A percentile compares a stretch with the other conserved stretches of the same genome.
Conservation (phyloP, 2,329 filamentous ascomycete species). For the Penicillium aurantiogriseum region DNA sequence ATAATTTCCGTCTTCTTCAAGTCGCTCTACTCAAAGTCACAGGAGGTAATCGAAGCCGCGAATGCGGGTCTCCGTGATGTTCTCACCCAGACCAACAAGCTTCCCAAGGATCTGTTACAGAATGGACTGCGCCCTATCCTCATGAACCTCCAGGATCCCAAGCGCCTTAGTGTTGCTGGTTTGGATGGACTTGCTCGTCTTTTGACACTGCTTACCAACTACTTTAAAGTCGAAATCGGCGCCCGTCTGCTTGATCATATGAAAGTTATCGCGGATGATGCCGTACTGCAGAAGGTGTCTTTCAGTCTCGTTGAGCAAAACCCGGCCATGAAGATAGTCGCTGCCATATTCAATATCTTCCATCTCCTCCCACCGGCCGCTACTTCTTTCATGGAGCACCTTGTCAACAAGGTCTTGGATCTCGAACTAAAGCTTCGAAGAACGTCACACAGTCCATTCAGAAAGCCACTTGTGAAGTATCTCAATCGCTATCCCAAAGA, state of each 20-base stretch:
- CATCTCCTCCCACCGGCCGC: conserved; percentile 90
- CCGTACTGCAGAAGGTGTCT: conserved; percentile 79
- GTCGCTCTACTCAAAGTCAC: conserved; percentile 87
- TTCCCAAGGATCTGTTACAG: conserved; percentile 93
- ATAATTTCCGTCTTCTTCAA: conserved; percentile 98
- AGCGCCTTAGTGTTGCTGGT: conserved; percentile 82
- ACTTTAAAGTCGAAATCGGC: conserved; percentile 99
- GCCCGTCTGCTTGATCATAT: conserved; percentile 90
- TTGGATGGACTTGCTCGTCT: conserved; percentile 88
- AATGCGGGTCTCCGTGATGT: conserved; percentile 88
- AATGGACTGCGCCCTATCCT: conserved; percentile 92
- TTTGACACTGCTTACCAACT: conserved; percentile 88
- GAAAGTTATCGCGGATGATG: conserved; percentile 80
- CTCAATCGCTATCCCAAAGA: conserved; percentile 91
- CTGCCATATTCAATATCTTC: conserved; percentile 94
- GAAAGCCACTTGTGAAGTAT: conserved; percentile 85
- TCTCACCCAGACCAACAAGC: conserved; percentile 80
- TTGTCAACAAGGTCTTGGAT: conserved; percentile 87
- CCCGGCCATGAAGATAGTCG: conserved; percentile 87
- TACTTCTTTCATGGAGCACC: conserved; percentile 82
- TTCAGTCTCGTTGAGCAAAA: conserved; percentile 95
- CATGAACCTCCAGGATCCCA: conserved; percentile 91
- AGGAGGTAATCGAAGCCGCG: conserved; percentile 88
- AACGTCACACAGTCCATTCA: conserved; percentile 88
- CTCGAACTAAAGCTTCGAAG: conserved; percentile 81